Conservation (phyloP, 768 basidiomycete species). For the Leccinellum albellum region DNA sequence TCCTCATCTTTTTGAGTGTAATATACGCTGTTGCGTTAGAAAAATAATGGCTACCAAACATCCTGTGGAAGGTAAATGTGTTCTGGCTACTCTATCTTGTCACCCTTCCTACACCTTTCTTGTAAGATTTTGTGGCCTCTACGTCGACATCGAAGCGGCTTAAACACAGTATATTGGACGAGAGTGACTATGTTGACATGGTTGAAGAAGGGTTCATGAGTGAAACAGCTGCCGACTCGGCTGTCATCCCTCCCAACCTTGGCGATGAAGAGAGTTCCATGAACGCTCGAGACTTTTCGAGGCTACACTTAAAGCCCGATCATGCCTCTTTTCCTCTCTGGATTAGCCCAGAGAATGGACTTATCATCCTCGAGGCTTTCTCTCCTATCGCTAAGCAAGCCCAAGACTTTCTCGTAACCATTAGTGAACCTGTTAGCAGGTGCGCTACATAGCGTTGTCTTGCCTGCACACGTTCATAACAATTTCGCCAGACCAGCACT, state of each 20-base stretch:
- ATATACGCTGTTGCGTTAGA: background rate
- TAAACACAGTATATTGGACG: conserved; percentile 44
- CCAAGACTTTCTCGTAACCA: conserved; percentile 96
- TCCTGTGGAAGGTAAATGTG: conserved; percentile 34
- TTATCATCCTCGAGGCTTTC: conserved; percentile 96
- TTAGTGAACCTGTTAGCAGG: conserved; percentile 98
- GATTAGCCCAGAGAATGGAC: conserved; percentile 91
- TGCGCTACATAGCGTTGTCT: conserved; percentile 44
- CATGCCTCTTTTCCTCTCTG: conserved; percentile 91
- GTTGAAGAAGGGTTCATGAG: conserved; percentile 51
- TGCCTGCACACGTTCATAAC: conserved; percentile 26
- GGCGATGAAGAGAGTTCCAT: conserved; percentile 47
- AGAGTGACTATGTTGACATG: conserved; percentile 57
- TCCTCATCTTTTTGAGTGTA: no score
- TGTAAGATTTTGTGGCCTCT: conserved; percentile 19
- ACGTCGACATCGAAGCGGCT: conserved; percentile 36
- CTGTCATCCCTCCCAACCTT: conserved; percentile 54
- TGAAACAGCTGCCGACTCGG: conserved; percentile 31
- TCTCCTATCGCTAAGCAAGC: conserved; percentile 97
- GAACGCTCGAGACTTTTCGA: conserved; percentile 78
- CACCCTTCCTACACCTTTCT: background rate
- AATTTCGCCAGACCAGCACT: conserved; percentile 75
- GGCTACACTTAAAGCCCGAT: conserved; percentile 83
- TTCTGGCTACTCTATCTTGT: background rate
- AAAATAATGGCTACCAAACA: conserved; percentile 38